phyloP scores from a whole-genome alignment of 306 rosid genomes.

The Acacia acuminata region DNA sequence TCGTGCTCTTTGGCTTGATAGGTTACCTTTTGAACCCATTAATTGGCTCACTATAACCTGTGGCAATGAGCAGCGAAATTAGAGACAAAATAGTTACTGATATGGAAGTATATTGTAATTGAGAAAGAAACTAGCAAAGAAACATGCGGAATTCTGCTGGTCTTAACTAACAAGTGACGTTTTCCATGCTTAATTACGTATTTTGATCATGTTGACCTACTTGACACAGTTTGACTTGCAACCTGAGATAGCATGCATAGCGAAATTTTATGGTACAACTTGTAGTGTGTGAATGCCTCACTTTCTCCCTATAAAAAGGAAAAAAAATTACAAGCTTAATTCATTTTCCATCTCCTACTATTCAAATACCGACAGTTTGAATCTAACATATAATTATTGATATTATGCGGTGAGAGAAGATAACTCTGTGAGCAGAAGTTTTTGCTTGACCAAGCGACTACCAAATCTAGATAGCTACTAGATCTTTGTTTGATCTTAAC shows the following conservation, averaged over 20 bases:
- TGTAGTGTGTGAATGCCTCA: background rate
- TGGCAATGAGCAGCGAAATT: constrained; percentile 6
- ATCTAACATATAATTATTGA: background rate
- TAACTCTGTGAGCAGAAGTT: constrained; percentile 7
- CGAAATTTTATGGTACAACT: background rate
- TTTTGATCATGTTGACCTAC: background rate
- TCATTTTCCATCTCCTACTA: constrained; percentile 16
- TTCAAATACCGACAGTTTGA: background rate
- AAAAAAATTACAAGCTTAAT: background rate
- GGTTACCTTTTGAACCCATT: constrained; percentile 71
- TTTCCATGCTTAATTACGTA: constrained; percentile 5
- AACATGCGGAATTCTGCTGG: background rate
- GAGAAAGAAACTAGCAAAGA: constrained; percentile 10
- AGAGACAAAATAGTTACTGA: constrained; percentile 13
- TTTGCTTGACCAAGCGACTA: constrained; percentile 7
- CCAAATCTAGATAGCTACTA: constrained; percentile 7
- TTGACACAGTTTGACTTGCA: background rate
- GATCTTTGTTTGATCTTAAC: constrained; percentile 14
- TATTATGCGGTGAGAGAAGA: background rate
- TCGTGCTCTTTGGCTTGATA: constrained; percentile 57
- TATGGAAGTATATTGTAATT: background rate
- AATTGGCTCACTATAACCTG: constrained; percentile 31
- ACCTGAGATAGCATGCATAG: background rate
- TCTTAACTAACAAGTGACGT: background rate
- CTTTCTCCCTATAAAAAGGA: background rate